Base-by-base conservation (phyloP, 2,329 filamentous ascomycete species). In the Aspergillus hortae region DNA sequence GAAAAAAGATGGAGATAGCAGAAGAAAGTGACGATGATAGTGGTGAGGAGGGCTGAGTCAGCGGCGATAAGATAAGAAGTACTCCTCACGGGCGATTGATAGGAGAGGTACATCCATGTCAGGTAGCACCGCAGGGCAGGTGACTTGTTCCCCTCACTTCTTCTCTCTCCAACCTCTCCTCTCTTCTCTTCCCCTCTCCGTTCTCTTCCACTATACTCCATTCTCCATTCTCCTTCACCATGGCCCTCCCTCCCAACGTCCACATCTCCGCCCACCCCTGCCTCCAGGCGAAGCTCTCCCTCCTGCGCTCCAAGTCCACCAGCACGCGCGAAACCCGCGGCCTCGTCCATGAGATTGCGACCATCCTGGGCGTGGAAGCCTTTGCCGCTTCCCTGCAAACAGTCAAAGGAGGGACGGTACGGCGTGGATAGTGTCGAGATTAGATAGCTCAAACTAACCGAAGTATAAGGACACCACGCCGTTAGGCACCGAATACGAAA, bases 241-340 rank as follows among this genome's bases (percentile, higher is more conserved):
- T 68, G 61, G 51, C 66, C 49, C 69, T 81, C 30, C 80, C 80
- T 15, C 57, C 71, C 46, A 85, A 84, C 65, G 76, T 83, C 33
- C 90, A 94, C 74, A 77, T 96, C 68, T 96, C 91, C 36, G 77
- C 77, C 14, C 92, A 97, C 72, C 92, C 92, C 33, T 95, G 90
- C 73, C 80, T 96, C 40, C 80, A 82, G 63, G 90, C 88, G 61
- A 97, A 97, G 79, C 84, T 97, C 64, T 92, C 89, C 61, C 89
- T 94, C 75, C 83, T 97, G 44, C 87, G 92, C 54, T 94, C 89
- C 38, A 79, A 83, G 51, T 79, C 77, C 40, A 84, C 89, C 46
- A 82, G 79, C 53, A 80, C 89, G 3, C 81, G 85, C 54, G 89
- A 96, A 51, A 91, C 90, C 61, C 91, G 92, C 73, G 74, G 81